Evolutionary conservation across 306 rosid genomes (phyloP).

Genomic region (Rosa lucieae): DNA sequence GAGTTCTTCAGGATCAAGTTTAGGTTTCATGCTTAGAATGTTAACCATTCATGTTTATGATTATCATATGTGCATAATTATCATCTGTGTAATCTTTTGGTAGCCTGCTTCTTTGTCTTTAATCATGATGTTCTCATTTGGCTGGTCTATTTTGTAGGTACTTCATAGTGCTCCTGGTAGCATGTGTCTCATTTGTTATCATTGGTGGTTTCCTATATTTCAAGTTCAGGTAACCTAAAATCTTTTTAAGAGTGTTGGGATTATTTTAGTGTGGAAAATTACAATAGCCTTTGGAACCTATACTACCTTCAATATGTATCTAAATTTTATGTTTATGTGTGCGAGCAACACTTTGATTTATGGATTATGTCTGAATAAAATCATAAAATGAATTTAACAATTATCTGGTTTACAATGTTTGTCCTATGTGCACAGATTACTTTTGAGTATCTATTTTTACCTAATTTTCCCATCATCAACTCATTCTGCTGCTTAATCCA

Average conservation of each 20-base stretch:
- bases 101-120: slow-evolving; percentile 7
- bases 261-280: background rate
- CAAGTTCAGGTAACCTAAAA: slow-evolving; percentile 68
- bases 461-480: background rate
- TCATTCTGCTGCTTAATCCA: background rate
- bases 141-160: slow-evolving; percentile 49
- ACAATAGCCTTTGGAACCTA: background rate
- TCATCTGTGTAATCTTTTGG: background rate
- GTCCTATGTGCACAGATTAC: background rate
- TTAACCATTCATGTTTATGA: too few relatives aligned
- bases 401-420: background rate
- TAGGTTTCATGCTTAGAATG: background rate
- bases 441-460: background rate
- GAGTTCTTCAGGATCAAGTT: slow-evolving; percentile 15
- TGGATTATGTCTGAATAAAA: background rate
- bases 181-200: slow-evolving; percentile 78
- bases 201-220: slow-evolving; percentile 84
- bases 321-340: background rate
- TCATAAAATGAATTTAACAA: background rate
- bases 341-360: background rate
- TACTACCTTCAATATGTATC: background rate
- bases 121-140: slow-evolving; percentile 7
- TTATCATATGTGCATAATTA: background rate
- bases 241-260: slow-evolving; percentile 20
- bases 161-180: slow-evolving; percentile 70